Conservation (phyloP, 805 yeast genomes). For the Metschnikowia anglica region DNA sequence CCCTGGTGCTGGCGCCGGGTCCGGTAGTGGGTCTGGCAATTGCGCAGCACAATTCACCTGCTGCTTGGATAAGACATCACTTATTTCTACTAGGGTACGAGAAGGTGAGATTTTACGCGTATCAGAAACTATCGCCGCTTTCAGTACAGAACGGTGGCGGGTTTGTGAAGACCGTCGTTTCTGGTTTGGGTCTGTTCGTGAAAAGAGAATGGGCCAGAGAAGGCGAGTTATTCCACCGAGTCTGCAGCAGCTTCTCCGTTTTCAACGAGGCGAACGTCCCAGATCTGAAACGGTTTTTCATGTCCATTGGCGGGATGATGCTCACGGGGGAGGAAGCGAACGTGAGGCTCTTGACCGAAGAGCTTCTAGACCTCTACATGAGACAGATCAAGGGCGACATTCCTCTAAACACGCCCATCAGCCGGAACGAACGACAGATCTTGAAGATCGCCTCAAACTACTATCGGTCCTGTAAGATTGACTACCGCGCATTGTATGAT, state of each 20-base stretch:
- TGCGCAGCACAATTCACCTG: constrained; percentile 7
- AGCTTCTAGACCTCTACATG: constrained; percentile 33
- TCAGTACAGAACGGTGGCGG: constrained; percentile 34
- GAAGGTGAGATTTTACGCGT: constrained; percentile 31
- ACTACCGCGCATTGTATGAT: constrained; percentile 26
- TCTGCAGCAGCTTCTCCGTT: not conserved
- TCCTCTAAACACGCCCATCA: constrained; percentile 8
- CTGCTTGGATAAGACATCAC: constrained; percentile 35
- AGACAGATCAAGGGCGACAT: constrained; percentile 18
- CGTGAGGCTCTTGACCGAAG: constrained; percentile 29
- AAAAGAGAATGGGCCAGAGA: constrained; percentile 28
- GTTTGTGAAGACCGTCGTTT: constrained; percentile 32
- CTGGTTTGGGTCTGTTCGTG: constrained; percentile 34
- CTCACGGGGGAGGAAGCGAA: constrained; percentile 22
- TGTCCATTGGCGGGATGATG: constrained; percentile 29
- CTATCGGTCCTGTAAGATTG: constrained; percentile 25
- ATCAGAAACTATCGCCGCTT: constrained; percentile 31
- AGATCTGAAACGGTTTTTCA: constrained; percentile 26
- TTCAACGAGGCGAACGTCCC: constrained; percentile 3
- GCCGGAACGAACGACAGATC: constrained; percentile 12
- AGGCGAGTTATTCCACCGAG: constrained; percentile 11
- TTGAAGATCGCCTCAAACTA: constrained; percentile 26
- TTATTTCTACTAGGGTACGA: constrained; percentile 37
- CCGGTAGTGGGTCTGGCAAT: not conserved
- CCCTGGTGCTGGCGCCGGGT: not conserved